Base-by-base conservation (phyloP, 164 flowering plant species). In the Brasenia schreberi region DNA sequence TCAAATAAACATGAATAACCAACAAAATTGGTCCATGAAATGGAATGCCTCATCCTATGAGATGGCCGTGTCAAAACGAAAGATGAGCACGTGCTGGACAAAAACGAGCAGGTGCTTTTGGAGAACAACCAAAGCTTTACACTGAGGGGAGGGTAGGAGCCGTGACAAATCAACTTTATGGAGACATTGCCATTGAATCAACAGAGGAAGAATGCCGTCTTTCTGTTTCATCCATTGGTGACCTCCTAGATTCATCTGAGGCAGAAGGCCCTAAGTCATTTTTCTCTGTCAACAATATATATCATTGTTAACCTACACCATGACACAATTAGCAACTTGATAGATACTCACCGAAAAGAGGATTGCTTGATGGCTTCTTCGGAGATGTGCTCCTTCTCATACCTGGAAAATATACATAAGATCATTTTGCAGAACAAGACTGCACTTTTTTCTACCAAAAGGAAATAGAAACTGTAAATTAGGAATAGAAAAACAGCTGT, bases 231-330 rank as follows among this genome's bases (percentile, higher is more conserved):
- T 33, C 39, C 39, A 33, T 33, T 33, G 39, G 39, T 19, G 45
- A 43, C 45, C 69, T 80, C 18, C 70, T 64, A 11, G 83, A 65
- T 27, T 77, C 79, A 61, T 88, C 83, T 63, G 78, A 59, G 7
- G 53, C 74, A 63, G 85, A 80, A 73, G 80, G 84, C 79, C 83
- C 94, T 88, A 68, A 19, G 7, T 71, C 44, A 66, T 18, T 16
- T 43, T 19, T 59, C 7, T 18, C 7, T 6, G 2, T 18, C 43
- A 43, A 12, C 27, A 63, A 64, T 3, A n/a, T 19, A 7, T 18
- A 59, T 27, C n/a, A 12, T 12, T 39, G 39, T 33, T 33, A 33
- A 33, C 39, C 39, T 33, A 33, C 39, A 33, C 39, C 39, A 33
- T 33, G 39, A 33, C 39, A 5, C 4, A 58, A 53, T 11, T 27